A percentile compares a stretch with the other conserved stretches of the same genome.
Conservation (phyloP, 1,139 yeast species). For the Meyerozyma athensensis region DNA sequence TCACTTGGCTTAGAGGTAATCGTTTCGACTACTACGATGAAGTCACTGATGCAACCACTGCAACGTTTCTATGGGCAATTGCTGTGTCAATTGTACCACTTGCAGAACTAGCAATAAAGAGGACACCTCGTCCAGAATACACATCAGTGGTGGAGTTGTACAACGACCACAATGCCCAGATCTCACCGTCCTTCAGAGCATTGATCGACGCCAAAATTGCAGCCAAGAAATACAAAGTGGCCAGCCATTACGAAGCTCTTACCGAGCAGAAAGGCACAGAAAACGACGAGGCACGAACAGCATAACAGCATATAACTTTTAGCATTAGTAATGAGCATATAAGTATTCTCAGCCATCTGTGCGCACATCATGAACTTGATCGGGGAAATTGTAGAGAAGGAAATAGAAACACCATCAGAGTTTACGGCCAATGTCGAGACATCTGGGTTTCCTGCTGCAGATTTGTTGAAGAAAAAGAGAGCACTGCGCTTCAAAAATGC, state of each 20-base stretch:
- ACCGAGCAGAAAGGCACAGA: background rate
- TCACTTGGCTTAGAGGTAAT: constrained; percentile 28
- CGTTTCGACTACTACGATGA: constrained; percentile 15
- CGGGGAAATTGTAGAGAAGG: constrained; percentile 74
- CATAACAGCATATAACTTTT: too few species aligned
- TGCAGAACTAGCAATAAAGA: constrained; percentile 19
- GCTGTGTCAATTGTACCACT: constrained; percentile 26
- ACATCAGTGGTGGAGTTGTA: constrained; percentile 4
- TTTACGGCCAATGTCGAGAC: constrained; percentile 10
- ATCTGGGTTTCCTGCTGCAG: constrained; percentile 44
- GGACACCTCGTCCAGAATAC: constrained; percentile 7
- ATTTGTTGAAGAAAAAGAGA: constrained; percentile 18
- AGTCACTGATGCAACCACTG: constrained; percentile 5
- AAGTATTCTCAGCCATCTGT: background rate
- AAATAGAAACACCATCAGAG: constrained; percentile 34
- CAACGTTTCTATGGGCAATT: constrained; percentile 17
- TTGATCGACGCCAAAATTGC: constrained; percentile 5
- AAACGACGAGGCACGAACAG: background rate
- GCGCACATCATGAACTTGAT: constrained; percentile 54
- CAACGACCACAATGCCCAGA: background rate
- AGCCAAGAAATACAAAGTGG: constrained; percentile 5
- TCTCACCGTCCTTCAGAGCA: constrained; percentile 6
- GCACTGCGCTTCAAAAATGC: constrained; percentile 23
- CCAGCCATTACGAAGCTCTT: constrained; percentile 5
- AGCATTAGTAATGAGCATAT: too few species aligned